Evolutionary conservation across 1,284 basidiomycete species (phyloP).

Genomic region (Apiotrichum montevideense): DNA sequence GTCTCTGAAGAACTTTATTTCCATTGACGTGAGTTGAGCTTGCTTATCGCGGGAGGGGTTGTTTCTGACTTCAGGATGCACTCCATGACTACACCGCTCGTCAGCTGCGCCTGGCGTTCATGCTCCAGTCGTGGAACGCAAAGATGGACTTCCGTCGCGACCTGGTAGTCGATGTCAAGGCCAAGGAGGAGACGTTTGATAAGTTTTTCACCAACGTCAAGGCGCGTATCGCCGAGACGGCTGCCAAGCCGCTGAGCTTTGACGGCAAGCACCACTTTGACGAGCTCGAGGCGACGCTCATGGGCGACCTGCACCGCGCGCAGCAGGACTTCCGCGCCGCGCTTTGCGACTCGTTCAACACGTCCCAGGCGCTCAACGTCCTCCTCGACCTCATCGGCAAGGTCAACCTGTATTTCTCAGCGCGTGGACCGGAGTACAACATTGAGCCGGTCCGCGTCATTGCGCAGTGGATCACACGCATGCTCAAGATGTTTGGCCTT

Average conservation of each 20-base stretch:
- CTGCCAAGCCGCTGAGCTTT: slow-evolving; percentile 30
- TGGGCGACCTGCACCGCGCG: slow-evolving; percentile 60
- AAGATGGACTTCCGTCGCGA: slow-evolving; percentile 93
- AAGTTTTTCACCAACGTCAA: slow-evolving; percentile 91
- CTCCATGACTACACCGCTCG: slow-evolving; percentile 75
- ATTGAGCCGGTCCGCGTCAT: slow-evolving; percentile 65
- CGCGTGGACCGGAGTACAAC: slow-evolving; percentile 51
- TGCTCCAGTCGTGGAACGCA: slow-evolving; percentile 85
- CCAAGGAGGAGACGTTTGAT: slow-evolving; percentile 79
- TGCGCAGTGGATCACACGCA: slow-evolving; percentile 77
- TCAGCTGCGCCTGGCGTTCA: slow-evolving; percentile 89
- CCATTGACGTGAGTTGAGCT: slow-evolving; percentile 71
- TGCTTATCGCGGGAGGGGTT: not conserved
- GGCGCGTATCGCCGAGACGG: slow-evolving; percentile 57
- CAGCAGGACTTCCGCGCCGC: slow-evolving; percentile 79
- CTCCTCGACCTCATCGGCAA: slow-evolving; percentile 79
- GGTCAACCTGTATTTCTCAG: slow-evolving; percentile 78
- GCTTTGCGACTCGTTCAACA: slow-evolving; percentile 97
- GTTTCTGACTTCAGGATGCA: slow-evolving; percentile 63
- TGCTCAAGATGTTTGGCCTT: slow-evolving; percentile 92
- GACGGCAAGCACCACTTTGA: slow-evolving; percentile 52
- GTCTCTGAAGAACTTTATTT: slow-evolving; percentile 98
- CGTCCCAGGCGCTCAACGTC: slow-evolving; percentile 70
- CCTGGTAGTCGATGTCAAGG: slow-evolving; percentile 76
- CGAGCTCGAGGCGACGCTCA: slow-evolving; percentile 60